Conservation (phyloP, 371 early-diverging fungal species). For the Mucor plumbeus region DNA sequence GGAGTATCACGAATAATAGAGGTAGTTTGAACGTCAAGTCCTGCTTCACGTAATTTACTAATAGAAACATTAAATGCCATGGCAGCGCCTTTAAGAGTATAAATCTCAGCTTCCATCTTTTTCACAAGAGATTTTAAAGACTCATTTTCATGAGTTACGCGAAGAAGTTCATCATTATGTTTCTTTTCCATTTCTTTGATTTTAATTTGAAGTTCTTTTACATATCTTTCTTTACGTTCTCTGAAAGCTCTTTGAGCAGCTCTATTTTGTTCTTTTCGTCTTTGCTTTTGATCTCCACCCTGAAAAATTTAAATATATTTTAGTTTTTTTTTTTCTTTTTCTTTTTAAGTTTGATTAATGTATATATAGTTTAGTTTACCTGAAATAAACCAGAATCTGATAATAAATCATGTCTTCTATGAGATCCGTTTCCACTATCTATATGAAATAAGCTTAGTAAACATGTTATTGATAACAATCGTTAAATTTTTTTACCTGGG, state of each 20-base stretch:
- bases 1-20: not conserved
- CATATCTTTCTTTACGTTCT: constrained; percentile 70
- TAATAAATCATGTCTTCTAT: constrained; percentile 13
- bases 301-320: not conserved
- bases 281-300: constrained; percentile 36
- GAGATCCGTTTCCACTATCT: constrained; percentile 17
- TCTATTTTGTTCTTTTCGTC: constrained; percentile 72
- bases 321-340: too few species aligned
- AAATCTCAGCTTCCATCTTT: constrained; percentile 52
- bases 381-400: constrained; percentile 7
- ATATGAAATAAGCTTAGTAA: not conserved
- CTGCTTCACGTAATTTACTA: constrained; percentile 27
- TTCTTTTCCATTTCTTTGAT: constrained; percentile 28
- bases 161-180: constrained; percentile 16
- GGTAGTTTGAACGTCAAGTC: constrained; percentile 20
- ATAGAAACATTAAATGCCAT: constrained; percentile 33
- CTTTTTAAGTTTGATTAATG: not conserved
- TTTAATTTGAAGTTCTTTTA: constrained; percentile 61
- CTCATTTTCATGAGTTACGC: constrained; percentile 26
- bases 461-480: not conserved
- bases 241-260: constrained; percentile 76
- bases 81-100: constrained; percentile 32
- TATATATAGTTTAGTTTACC: not conserved
- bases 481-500: constrained; percentile 16
- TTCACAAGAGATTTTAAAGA: constrained; percentile 38